These are phyloP conservation scores for Talaromyces sp. DNA, from an alignment of 2,329 filamentous ascomycete species.

Conservation along the genomic window DNA sequence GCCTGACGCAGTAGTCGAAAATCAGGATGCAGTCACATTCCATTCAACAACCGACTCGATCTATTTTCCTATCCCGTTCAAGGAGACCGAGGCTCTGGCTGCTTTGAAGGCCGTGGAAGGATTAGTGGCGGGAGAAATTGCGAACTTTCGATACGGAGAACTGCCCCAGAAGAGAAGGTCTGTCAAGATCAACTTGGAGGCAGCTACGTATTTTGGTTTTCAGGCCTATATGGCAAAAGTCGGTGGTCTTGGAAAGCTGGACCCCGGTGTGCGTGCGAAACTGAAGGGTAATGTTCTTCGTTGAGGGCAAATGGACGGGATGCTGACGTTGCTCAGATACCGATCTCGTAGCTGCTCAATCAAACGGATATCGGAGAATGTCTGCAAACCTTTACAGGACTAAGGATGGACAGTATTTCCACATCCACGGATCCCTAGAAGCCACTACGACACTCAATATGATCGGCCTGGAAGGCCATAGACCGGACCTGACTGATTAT, in stretches of 20 bases:
- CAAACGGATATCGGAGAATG: slow-evolving; percentile 64
- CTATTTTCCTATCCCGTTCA: slow-evolving; percentile 45
- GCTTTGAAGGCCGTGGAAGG: slow-evolving; percentile 58
- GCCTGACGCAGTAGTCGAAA: slow-evolving; percentile 27
- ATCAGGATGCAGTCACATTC: slow-evolving; percentile 33
- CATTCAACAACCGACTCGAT: slow-evolving; percentile 33
- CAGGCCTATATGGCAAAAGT: slow-evolving; percentile 41
- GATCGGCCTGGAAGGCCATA: slow-evolving; percentile 60
- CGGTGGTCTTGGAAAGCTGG: slow-evolving; percentile 35
- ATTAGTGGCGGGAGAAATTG: slow-evolving; percentile 55
- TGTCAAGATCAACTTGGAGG: slow-evolving; percentile 35
- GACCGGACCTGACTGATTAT: slow-evolving; percentile 58
- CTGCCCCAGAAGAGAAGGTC: slow-evolving; percentile 33
- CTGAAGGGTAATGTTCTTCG: slow-evolving; percentile 29
- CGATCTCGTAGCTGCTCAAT: slow-evolving; percentile 65
- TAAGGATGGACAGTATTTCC: slow-evolving; percentile 63
- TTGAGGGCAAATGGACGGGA: slow-evolving; percentile 28
- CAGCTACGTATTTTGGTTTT: slow-evolving; percentile 37
- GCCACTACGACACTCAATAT: slow-evolving; percentile 64
- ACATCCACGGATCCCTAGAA: slow-evolving; percentile 70
- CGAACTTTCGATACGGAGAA: slow-evolving; percentile 49
- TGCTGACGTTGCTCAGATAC: slow-evolving; percentile 48
- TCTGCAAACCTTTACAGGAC: slow-evolving; percentile 69
- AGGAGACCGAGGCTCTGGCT: slow-evolving; percentile 50
- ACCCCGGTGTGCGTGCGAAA: slow-evolving; percentile 34